These are phyloP conservation scores for Puccinia coronata DNA, from an alignment of 1,284 basidiomycete species.

Conservation along the genomic window DNA sequence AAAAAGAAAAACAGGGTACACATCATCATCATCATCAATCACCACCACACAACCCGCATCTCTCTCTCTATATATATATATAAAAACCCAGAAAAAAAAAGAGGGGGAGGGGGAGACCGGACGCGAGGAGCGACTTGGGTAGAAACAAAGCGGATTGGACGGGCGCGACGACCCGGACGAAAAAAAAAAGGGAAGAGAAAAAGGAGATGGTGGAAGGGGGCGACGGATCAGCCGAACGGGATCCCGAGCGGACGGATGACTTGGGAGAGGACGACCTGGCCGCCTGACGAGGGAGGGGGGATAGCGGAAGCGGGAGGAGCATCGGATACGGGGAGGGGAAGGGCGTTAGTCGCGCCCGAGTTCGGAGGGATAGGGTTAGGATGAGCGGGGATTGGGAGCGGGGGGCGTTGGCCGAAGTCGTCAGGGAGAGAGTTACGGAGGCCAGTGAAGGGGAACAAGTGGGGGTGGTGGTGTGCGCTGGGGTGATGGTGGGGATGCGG, in stretches of 20 bases:
- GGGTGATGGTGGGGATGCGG: neutral
- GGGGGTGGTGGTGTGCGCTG: neutral
- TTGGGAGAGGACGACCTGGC: constrained; percentile 26
- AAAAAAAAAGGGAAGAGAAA: no score
- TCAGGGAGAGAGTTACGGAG: neutral
- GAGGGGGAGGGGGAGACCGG: no score
- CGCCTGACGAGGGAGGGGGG: neutral
- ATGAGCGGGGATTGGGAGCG: neutral
- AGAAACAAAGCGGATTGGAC: no score
- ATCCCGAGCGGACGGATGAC: constrained; percentile 24
- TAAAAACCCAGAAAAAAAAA: no score
- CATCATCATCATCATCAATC: no score
- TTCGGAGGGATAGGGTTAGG: neutral
- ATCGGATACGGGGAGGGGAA: neutral
- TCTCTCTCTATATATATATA: no score
- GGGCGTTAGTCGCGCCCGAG: no score
- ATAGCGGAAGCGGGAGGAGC: neutral
- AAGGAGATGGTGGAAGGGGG: no score
- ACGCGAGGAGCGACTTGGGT: no score
- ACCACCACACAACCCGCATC: no score
- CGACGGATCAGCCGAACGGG: constrained; percentile 30
- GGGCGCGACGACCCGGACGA: no score
- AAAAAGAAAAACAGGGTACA: no score
- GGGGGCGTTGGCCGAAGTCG: neutral
- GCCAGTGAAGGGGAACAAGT: neutral